Conservation (phyloP, 306 rosid genomes). For the Medicago arabica region DNA sequence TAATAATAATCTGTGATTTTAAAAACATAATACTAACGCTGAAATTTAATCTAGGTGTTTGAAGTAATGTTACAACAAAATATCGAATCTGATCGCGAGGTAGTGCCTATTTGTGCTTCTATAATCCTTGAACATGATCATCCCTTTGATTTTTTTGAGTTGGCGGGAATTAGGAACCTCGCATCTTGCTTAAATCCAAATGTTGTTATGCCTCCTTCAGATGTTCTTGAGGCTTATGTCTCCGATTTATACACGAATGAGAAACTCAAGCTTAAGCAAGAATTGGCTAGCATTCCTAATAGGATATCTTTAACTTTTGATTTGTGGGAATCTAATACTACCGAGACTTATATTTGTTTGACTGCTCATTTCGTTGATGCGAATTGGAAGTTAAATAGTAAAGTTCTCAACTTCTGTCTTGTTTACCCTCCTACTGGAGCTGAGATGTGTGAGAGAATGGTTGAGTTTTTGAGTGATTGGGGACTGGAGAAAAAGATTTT, state of each 20-base stretch:
- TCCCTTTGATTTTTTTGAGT: background rate
- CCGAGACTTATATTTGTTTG: background rate
- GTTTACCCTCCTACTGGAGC: background rate
- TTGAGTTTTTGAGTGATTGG: background rate
- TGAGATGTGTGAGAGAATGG: background rate
- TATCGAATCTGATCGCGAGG: background rate
- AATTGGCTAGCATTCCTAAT: background rate
- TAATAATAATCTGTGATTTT: background rate
- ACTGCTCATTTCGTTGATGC: background rate
- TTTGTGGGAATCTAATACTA: background rate
- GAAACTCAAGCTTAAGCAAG: background rate
- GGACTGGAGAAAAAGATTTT: slow-evolving; percentile 7
- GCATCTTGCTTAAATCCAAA: background rate
- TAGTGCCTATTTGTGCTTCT: background rate
- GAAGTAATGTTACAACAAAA: background rate
- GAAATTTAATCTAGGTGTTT: background rate
- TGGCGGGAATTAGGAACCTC: background rate
- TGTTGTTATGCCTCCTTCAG: background rate
- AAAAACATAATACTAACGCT: background rate
- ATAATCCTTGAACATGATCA: background rate
- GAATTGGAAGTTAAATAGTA: slow-evolving; percentile 6
- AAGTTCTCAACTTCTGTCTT: background rate
- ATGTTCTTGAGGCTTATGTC: background rate
- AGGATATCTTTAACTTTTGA: slow-evolving; percentile 11
- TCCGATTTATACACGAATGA: background rate